Evolutionary conservation across 2,329 filamentous ascomycete species (phyloP), one percentile per base, ranked within the genome.

Genomic region (Arthrinium phaeospermum): DNA sequence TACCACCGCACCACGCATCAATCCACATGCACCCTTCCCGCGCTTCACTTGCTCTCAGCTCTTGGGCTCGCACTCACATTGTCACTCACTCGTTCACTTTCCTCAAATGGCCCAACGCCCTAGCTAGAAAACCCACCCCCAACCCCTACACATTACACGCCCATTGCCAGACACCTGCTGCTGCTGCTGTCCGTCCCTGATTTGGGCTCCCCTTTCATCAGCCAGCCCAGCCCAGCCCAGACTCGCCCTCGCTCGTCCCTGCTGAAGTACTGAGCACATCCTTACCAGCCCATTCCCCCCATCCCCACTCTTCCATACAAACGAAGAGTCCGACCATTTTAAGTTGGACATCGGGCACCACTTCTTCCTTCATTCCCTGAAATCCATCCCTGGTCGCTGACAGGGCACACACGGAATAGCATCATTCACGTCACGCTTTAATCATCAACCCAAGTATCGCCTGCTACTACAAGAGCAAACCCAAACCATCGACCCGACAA

Each of bases 271-370:
- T 64, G 34, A 37, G 10, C 30, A 37, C 30, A 64, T 64, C 57
- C 57, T 64, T 64, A 64, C 57, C 57, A 41, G 30, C 34, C 57
- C 57, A 19, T 37, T 34, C 14, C 24, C 51, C 57, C 57, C 30
- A 64, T 64, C 57, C 57, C 57, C 57, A 64, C 57, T 64, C 57
- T 64, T 64, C 57, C 19, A 64, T 41, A 64, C 57, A 64, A 64
- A 64, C 57, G 30, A 64, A 64, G 57, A 64, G 57, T 64, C 57
- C 57, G 57, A 64, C 57, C 57, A 64, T 64, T 64, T 64, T 64
- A 41, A 64, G 57, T 41, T 64, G 57, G 34, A 64, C 57, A 64
- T 64, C 57, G 57, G 57, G 57, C 57, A 64, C 57, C 34, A 64
- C 57, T 64, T 64, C 57, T 64, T 64, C 57, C 57, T 64, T 64